A percentile compares a stretch with the other conserved stretches of the same genome.
phyloP scores from a whole-genome alignment of 352 stramenopile species.

The Phytophthora colocasiae region DNA sequence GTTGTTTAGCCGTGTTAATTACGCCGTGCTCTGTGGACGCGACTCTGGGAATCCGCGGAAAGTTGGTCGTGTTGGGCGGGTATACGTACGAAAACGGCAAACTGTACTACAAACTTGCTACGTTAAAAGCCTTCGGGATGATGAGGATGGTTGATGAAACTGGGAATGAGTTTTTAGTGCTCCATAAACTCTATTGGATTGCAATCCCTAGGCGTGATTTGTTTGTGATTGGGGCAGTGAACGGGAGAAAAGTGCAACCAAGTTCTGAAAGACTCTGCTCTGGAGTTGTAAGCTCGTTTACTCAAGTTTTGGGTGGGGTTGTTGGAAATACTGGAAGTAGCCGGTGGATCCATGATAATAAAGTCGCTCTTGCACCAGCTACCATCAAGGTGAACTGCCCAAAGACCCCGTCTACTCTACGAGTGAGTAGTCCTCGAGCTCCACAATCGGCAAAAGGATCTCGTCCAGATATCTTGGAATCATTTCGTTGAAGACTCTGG shows the following conservation, averaged over 20 bases:
- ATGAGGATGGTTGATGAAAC: slow-evolving; percentile 32
- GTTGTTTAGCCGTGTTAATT: slow-evolving; percentile 22
- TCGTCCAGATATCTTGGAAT: slow-evolving; percentile 6
- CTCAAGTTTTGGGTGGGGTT: slow-evolving; percentile 26
- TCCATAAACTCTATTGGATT: slow-evolving; percentile 40
- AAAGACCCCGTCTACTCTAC: not conserved
- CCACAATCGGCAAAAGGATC: not conserved
- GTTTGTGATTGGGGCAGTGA: slow-evolving; percentile 33
- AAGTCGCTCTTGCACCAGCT: slow-evolving; percentile 14
- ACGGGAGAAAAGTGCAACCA: slow-evolving; percentile 26
- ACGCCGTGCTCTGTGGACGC: slow-evolving; percentile 32
- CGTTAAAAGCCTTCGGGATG: slow-evolving; percentile 39
- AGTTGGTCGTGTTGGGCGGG: slow-evolving; percentile 31
- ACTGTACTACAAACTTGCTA: slow-evolving; percentile 30
- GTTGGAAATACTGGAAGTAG: not conserved
- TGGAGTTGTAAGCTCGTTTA: slow-evolving; percentile 31
- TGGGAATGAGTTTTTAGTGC: slow-evolving; percentile 28
- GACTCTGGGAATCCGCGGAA: slow-evolving; percentile 23
- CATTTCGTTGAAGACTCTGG: slow-evolving; percentile 10
- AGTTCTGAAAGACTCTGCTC: slow-evolving; percentile 22
- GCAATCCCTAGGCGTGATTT: slow-evolving; percentile 25
- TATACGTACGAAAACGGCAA: slow-evolving; percentile 27
- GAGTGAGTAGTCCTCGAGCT: not conserved
- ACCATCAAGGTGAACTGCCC: slow-evolving; percentile 12
- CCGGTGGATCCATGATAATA: slow-evolving; percentile 18